Evolutionary conservation across 176 grass and related monocot species (phyloP).

Genomic region (Alloteropsis semialata): DNA sequence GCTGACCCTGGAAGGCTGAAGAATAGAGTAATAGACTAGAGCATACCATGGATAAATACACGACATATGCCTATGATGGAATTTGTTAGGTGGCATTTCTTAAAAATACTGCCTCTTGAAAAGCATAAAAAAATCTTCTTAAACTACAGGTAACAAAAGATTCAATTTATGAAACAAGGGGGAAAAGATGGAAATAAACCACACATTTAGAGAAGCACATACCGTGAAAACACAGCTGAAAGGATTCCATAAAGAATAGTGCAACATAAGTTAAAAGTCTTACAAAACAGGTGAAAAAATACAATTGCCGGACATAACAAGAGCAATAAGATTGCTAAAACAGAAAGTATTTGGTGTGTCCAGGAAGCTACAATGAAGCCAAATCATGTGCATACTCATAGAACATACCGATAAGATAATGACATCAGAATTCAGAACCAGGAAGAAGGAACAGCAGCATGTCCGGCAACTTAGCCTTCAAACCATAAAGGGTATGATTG

Average conservation of each 20-base stretch:
- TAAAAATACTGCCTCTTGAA: neutral
- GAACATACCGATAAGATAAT: neutral
- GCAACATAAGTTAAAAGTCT: neutral
- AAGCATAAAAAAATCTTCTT: neutral
- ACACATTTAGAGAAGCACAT: constrained; percentile 6
- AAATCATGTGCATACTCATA: neutral
- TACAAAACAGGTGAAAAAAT: neutral
- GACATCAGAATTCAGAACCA: neutral
- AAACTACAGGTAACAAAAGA: constrained; percentile 8
- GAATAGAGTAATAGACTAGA: neutral
- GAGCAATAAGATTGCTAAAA: neutral
- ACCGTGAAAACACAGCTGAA: neutral
- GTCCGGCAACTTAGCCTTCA: neutral
- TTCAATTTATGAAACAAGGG: neutral
- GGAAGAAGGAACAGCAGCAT: neutral
- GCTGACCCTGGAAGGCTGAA: neutral
- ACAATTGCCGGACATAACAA: neutral
- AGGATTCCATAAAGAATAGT: neutral
- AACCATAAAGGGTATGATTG: neutral
- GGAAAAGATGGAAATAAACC: neutral
- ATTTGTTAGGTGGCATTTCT: neutral
- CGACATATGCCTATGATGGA: neutral
- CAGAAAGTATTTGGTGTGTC: neutral
- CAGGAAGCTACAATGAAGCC: neutral
- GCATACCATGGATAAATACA: neutral